Conservation (phyloP, 768 basidiomycete genomes). For the Lentinus tigrinus region DNA sequence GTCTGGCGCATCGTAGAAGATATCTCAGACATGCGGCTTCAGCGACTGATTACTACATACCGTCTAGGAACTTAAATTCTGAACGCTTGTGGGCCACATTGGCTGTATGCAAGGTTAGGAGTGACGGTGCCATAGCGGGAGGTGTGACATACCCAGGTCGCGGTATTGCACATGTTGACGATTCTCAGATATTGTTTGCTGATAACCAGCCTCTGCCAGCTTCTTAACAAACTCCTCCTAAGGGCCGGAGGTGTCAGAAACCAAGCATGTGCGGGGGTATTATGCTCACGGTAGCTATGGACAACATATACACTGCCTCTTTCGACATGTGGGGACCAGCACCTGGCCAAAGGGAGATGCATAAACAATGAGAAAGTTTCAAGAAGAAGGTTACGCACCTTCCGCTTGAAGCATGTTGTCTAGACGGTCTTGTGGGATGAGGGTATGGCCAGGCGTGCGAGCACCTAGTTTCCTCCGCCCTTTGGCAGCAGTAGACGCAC, state of each 20-base stretch:
- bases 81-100: slow-evolving; percentile 58
- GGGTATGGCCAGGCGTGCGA: slow-evolving; percentile 62
- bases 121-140: neutral
- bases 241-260: neutral
- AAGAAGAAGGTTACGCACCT: slow-evolving; percentile 41
- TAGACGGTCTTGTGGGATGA: slow-evolving; percentile 63
- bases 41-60: slow-evolving; percentile 31
- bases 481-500: slow-evolving; percentile 13
- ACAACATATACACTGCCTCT: slow-evolving; percentile 71
- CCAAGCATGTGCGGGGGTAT: neutral
- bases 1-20: slow-evolving; percentile 42
- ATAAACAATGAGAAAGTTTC: neutral
- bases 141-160: slow-evolving; percentile 64
- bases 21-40: slow-evolving; percentile 1
- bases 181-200: slow-evolving; percentile 57
- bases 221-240: slow-evolving; percentile 88
- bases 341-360: slow-evolving; percentile 34
- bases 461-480: slow-evolving; percentile 33
- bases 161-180: slow-evolving; percentile 62
- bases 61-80: slow-evolving; percentile 72
- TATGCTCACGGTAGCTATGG: slow-evolving; percentile 66
- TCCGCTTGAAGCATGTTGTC: slow-evolving; percentile 82
- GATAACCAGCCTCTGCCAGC: slow-evolving; percentile 66
- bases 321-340: slow-evolving; percentile 66
- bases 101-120: slow-evolving; percentile 37